These are phyloP conservation scores for Metschnikowia orientalis DNA, from an alignment of 805 yeast genomes.

Conservation along the genomic window DNA sequence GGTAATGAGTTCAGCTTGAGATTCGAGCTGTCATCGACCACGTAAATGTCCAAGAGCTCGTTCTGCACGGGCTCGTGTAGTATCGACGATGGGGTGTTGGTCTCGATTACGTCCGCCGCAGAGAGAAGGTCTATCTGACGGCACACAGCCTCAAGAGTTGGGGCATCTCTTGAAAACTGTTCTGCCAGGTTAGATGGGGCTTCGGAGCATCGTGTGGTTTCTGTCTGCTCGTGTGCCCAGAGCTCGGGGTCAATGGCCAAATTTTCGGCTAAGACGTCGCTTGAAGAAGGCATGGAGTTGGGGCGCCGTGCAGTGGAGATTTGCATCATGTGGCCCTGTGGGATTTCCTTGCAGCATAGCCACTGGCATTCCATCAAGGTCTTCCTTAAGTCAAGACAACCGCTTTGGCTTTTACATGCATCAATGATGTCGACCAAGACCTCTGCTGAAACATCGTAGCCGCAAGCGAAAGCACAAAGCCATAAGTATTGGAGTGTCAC, in stretches of 20 bases:
- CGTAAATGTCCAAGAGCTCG: conserved; percentile 32
- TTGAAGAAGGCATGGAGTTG: not conserved
- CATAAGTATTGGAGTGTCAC: conserved; percentile 33
- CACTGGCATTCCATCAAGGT: conserved; percentile 45
- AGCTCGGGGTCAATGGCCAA: conserved; percentile 1
- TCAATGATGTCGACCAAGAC: conserved; percentile 27
- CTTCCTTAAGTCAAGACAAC: conserved; percentile 43
- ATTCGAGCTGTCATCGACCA: conserved; percentile 30
- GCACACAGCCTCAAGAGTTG: not conserved
- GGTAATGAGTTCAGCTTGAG: conserved; percentile 29
- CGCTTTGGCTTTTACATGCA: conserved; percentile 13
- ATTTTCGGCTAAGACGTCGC: not conserved
- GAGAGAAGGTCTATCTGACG: conserved; percentile 24
- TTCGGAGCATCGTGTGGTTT: no score
- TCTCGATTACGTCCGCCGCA: conserved; percentile 25
- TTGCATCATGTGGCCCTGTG: no score
- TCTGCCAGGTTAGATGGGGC: no score
- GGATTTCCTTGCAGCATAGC: conserved; percentile 21
- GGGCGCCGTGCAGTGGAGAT: no score
- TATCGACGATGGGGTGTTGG: conserved; percentile 24
- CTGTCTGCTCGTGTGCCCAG: no score
- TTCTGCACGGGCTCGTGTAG: conserved; percentile 27
- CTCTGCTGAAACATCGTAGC: conserved; percentile 28
- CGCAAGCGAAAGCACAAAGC: conserved; percentile 35
- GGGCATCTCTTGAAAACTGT: conserved; percentile 2